phyloP scores from a whole-genome alignment of 768 basidiomycete species.

The Tulasnella sp. region DNA sequence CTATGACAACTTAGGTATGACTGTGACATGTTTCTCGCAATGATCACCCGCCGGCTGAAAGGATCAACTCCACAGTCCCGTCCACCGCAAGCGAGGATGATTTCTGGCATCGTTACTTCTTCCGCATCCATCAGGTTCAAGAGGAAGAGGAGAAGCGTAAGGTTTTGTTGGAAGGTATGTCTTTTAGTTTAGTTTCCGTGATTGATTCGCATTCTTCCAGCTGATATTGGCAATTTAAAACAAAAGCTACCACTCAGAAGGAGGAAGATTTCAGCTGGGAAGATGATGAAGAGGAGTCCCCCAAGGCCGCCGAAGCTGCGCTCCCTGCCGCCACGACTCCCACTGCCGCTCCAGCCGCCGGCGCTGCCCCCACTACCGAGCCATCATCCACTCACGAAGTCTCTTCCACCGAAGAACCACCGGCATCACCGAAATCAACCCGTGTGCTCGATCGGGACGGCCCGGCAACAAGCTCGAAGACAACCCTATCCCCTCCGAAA shows the following conservation, averaged over 20 bases:
- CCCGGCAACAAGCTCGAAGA: conserved; percentile 18
- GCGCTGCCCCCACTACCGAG: neutral
- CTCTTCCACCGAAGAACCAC: conserved; percentile 16
- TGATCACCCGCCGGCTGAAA: conserved; percentile 1
- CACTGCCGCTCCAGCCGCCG: conserved; percentile 20
- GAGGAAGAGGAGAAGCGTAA: conserved; percentile 71
- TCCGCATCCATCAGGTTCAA: conserved; percentile 72
- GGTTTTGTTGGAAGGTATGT: conserved; percentile 58
- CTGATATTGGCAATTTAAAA: conserved; percentile 7
- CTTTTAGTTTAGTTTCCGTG: too few relatives aligned
- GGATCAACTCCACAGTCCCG: conserved; percentile 52
- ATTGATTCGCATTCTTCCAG: neutral
- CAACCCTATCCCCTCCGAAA: conserved; percentile 20
- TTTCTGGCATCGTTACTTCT: conserved; percentile 89
- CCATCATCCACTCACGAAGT: neutral
- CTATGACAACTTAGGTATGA: conserved; percentile 48
- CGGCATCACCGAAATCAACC: conserved; percentile 20
- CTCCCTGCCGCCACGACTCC: conserved; percentile 12
- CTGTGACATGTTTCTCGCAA: neutral
- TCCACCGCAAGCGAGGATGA: conserved; percentile 46
- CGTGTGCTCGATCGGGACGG: conserved; percentile 21
- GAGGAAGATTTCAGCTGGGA: conserved; percentile 89
- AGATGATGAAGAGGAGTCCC: conserved; percentile 68
- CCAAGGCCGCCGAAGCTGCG: neutral
- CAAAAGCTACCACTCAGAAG: conserved; percentile 38